Evolutionary conservation across 768 basidiomycete species (phyloP).

Genomic region (Xerocomellus chrysenteron): DNA sequence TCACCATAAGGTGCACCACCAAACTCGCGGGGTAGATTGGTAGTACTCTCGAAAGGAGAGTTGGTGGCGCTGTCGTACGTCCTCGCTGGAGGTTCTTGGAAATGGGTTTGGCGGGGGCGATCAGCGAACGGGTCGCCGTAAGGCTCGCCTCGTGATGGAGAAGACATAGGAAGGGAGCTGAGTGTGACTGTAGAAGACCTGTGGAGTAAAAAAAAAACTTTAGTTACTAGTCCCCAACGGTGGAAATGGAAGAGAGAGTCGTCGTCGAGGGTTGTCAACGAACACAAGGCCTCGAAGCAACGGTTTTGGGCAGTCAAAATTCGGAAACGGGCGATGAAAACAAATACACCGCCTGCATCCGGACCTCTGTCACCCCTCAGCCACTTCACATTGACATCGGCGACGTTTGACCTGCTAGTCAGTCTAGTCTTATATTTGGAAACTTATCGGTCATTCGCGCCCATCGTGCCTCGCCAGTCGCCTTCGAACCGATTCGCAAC

Average conservation of each 20-base stretch:
- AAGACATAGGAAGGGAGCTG: constrained; percentile 23
- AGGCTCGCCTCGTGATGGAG: constrained; percentile 31
- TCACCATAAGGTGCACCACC: constrained; percentile 49
- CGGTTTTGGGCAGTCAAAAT: constrained; percentile 27
- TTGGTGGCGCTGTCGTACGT: constrained; percentile 40
- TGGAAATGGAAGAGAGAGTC: constrained; percentile 2
- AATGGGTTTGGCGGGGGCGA: constrained; percentile 55
- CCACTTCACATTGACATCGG: constrained; percentile 5
- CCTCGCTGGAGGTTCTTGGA: constrained; percentile 54
- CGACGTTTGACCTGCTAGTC: background rate
- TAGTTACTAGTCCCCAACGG: constrained; percentile 11
- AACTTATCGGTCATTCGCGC: too few relatives aligned
- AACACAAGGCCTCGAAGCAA: constrained; percentile 17
- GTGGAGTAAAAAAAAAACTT: constrained; percentile 3
- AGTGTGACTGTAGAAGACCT: constrained; percentile 1
- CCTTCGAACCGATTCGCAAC: background rate
- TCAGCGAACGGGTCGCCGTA: constrained; percentile 74
- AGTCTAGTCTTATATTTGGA: background rate
- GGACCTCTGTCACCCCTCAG: constrained; percentile 32
- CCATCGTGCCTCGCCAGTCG: background rate
- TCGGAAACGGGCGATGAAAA: constrained; percentile 31
- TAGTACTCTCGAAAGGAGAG: constrained; percentile 57
- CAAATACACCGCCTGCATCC: constrained; percentile 29
- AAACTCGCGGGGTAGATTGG: constrained; percentile 55
- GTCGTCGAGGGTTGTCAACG: constrained; percentile 22